These are phyloP conservation scores for Verticillium albo-atrum DNA, from an alignment of 2,329 filamentous ascomycete genomes.

Conservation along the genomic window DNA sequence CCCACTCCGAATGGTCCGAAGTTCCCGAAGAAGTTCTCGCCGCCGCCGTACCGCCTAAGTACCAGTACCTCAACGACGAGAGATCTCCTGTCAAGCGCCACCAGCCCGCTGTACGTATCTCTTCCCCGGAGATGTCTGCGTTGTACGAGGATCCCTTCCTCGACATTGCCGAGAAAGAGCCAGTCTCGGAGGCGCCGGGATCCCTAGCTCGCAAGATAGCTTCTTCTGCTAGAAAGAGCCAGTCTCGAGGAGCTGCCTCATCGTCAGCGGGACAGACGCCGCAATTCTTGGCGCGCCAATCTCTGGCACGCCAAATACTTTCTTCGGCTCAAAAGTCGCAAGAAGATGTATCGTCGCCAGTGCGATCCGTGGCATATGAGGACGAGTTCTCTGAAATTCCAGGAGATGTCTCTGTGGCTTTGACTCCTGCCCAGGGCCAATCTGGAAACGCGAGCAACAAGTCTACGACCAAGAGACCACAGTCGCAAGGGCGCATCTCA, in stretches of 20 bases:
- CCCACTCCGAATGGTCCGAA: slow-evolving; percentile 31
- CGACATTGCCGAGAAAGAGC: background rate
- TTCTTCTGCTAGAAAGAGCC: background rate
- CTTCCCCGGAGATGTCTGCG: background rate
- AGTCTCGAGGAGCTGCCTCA: background rate
- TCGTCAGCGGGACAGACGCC: background rate
- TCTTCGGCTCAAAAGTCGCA: background rate
- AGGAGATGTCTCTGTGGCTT: background rate
- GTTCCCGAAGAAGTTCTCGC: slow-evolving; percentile 47
- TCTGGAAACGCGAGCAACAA: background rate
- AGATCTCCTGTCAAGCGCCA: background rate
- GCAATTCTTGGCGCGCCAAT: background rate
- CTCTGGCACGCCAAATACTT: background rate
- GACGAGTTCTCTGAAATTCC: slow-evolving; percentile 57
- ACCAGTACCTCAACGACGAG: background rate
- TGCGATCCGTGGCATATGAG: slow-evolving; percentile 34
- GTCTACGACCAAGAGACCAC: background rate
- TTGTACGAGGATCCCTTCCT: background rate
- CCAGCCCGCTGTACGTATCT: background rate
- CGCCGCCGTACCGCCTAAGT: slow-evolving; percentile 37
- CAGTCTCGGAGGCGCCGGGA: background rate
- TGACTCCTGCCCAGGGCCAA: background rate
- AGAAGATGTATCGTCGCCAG: background rate
- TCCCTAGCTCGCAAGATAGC: background rate
- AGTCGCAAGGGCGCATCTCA: background rate